phyloP scores from a whole-genome alignment of 106 monocot genomes.

The Platanthera guangdongensis region DNA sequence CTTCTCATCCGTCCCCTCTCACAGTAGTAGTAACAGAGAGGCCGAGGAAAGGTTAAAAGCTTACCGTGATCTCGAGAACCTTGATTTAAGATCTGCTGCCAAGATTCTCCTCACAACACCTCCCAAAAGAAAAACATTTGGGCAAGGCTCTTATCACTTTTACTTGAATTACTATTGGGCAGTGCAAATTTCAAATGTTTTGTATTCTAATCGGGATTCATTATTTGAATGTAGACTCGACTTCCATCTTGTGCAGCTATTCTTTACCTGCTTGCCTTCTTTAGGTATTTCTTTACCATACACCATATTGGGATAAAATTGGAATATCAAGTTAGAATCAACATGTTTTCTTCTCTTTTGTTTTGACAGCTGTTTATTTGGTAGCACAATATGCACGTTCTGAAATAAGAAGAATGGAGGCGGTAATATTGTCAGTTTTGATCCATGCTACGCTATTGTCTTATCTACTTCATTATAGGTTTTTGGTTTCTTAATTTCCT shows the following conservation, averaged over 20 bases:
- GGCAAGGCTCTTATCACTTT: constrained; percentile 17
- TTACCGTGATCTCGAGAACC: constrained; percentile 43
- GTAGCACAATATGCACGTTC: constrained; percentile 71
- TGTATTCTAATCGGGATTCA: neutral
- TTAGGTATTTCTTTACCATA: constrained; percentile 30
- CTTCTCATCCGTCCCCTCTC: neutral
- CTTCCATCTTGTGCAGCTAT: constrained; percentile 82
- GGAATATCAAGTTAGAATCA: neutral
- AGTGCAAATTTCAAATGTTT: neutral
- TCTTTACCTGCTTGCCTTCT: constrained; percentile 77
- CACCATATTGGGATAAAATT: neutral
- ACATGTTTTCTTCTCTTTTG: neutral
- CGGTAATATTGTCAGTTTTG: constrained; percentile 22
- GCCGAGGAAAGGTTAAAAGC: constrained; percentile 29
- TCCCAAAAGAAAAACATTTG: constrained; percentile 68
- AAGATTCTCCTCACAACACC: constrained; percentile 62
- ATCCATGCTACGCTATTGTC: neutral
- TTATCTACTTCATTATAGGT: neutral
- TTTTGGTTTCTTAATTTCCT: neutral
- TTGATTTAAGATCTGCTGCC: constrained; percentile 57
- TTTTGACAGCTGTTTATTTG: constrained; percentile 55
- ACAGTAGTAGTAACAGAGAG: neutral
- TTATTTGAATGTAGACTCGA: constrained; percentile 39
- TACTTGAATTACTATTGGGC: neutral
- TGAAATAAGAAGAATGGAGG: constrained; percentile 73